Conservation (phyloP, 75 land plant genomes). For the Azolla pinnata region DNA sequence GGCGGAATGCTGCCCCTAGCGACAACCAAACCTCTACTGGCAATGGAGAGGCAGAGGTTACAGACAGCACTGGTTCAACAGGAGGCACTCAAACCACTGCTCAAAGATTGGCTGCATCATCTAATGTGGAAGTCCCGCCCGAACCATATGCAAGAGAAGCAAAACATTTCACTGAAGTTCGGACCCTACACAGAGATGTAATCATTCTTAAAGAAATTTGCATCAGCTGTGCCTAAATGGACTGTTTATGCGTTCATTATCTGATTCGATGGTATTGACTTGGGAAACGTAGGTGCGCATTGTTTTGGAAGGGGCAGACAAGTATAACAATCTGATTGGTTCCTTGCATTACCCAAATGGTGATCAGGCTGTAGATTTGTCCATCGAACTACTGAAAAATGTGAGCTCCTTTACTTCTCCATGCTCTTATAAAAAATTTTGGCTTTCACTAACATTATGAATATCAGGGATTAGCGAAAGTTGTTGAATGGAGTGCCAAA, state of each 20-base stretch:
- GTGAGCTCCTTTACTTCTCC: conserved; percentile 26
- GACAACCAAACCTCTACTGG: conserved; percentile 17
- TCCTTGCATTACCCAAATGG: conserved; percentile 82
- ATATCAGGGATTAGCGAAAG: conserved; percentile 80
- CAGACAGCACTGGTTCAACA: conserved; percentile 26
- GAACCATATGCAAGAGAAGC: conserved; percentile 87
- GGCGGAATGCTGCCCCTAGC: conserved; percentile 41
- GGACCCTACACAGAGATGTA: conserved; percentile 82
- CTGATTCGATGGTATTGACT: not conserved
- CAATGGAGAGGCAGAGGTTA: conserved; percentile 49
- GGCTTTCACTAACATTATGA: not conserved
- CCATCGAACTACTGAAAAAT: conserved; percentile 80
- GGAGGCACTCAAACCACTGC: conserved; percentile 55
- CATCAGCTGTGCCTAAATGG: not conserved
- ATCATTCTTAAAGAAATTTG: conserved; percentile 24
- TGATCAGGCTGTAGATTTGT: conserved; percentile 76
- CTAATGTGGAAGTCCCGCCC: conserved; percentile 45
- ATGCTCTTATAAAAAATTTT: not conserved
- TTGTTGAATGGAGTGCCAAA: conserved; percentile 95
- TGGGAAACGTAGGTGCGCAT: conserved; percentile 59
- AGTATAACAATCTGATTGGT: conserved; percentile 77
- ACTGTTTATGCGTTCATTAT: not conserved
- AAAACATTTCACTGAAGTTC: conserved; percentile 84
- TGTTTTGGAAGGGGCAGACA: conserved; percentile 87
- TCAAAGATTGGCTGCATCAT: conserved; percentile 69